Evolutionary conservation across 2,329 filamentous ascomycete species (phyloP).

Genomic region (Colletotrichum gigasporum): DNA sequence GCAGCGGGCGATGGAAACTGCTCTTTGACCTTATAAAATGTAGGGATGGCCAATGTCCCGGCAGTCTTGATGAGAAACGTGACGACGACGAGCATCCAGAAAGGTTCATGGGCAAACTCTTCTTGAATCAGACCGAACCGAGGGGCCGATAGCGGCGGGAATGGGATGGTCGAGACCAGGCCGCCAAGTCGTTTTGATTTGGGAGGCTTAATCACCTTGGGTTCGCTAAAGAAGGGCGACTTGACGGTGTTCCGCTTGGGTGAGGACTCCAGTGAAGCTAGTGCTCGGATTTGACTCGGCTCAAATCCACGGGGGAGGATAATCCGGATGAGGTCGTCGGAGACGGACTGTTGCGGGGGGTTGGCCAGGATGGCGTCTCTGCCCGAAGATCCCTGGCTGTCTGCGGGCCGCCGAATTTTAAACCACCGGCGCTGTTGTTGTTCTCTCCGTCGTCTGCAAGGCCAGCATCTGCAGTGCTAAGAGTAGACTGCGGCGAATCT

Average conservation of each 20-base stretch:
- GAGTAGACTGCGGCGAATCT: background rate
- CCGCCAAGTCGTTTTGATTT: slow-evolving; percentile 49
- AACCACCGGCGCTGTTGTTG: slow-evolving; percentile 2
- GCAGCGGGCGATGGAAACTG: slow-evolving; percentile 73
- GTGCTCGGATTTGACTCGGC: slow-evolving; percentile 17
- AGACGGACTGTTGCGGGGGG: background rate
- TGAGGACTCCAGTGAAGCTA: background rate
- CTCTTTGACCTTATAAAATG: slow-evolving; percentile 74
- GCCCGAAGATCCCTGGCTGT: slow-evolving; percentile 31
- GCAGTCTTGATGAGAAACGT: slow-evolving; percentile 87
- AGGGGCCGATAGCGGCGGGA: slow-evolving; percentile 71
- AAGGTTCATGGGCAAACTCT: slow-evolving; percentile 76
- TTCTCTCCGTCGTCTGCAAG: background rate
- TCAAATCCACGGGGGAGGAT: slow-evolving; percentile 21
- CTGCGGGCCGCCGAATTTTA: slow-evolving; percentile 29
- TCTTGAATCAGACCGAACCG: slow-evolving; percentile 88
- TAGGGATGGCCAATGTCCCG: slow-evolving; percentile 78
- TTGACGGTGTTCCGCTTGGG: slow-evolving; percentile 22
- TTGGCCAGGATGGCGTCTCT: slow-evolving; percentile 16
- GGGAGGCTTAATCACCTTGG: slow-evolving; percentile 30
- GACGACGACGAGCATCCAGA: slow-evolving; percentile 82
- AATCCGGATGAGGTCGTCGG: slow-evolving; percentile 25
- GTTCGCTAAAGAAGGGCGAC: slow-evolving; percentile 46
- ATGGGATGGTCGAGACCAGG: slow-evolving; percentile 65
- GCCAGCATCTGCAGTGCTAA: background rate